Evolutionary conservation across 805 yeast genomes (phyloP), one percentile per base, ranked within the genome.

Genomic region (Ogataea pignaliae): DNA sequence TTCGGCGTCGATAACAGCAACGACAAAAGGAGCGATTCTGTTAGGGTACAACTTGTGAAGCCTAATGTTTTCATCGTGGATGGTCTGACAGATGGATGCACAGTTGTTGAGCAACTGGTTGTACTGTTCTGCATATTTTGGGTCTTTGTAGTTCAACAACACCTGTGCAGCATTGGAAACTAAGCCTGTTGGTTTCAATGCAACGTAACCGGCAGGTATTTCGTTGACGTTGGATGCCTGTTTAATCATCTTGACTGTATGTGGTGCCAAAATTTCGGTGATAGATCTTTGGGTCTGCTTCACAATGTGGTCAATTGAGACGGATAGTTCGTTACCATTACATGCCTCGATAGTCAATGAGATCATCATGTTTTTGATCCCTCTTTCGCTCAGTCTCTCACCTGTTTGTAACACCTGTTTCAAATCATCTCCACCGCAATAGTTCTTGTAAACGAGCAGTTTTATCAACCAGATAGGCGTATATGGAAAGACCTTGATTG

Each of bases 321-420:
- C 60, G 9, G 61, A 47, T 63, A 77, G 70, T 59, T 78, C 75
- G 45, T 76, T 76, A 33, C 96, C 96, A 51, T 87, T 87, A 42
- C 97, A 83, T 44, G 93, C 96, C 66, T 90, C 98, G 41, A 90
- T 89, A 13, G 97, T 88, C 62, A 88, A 78, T 1, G 95, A 84
- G n/a, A 90, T 70, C 96, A 90, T 88, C 95, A 90, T 88, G 70
- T 90, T 91, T 53, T 86, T 79, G 58, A 89, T 85, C 10, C 96
- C 95, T 48, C 95, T 74, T 41, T 74, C 63, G 43, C 79, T 71
- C 52, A 90, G 72, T 46, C 79, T 70, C 43, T 72, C 68, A 42
- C 95, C 96, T 3, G 96, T 85, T 43, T 70, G 62, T 42, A 78
- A 70, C 12, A 90, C 93, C 51, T 89, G 85, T 10, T 65, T 64